Evolutionary conservation across 1,284 basidiomycete species (phyloP).

Genomic region (Cutaneotrichosporon spelunceum): DNA sequence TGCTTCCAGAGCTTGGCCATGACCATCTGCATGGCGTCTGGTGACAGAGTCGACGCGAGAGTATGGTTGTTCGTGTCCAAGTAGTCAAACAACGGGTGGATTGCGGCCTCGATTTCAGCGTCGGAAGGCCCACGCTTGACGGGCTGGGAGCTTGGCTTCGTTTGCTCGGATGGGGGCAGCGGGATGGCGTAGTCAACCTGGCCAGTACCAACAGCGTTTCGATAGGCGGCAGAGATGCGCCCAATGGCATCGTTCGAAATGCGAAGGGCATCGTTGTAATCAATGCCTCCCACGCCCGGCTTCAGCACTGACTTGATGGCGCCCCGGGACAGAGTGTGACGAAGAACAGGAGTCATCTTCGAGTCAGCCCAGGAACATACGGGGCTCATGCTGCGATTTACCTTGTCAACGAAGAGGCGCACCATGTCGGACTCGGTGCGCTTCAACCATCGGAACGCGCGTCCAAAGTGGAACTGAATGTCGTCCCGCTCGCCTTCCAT

Average conservation of each 20-base stretch:
- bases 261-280: conserved; percentile 63
- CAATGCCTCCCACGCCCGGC: conserved; percentile 54
- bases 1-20: conserved; percentile 97
- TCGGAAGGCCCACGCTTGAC: conserved; percentile 71
- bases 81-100: conserved; percentile 90
- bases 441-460: conserved; percentile 91
- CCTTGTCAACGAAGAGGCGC: conserved; percentile 94
- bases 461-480: conserved; percentile 94
- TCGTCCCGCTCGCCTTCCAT: conserved; percentile 99
- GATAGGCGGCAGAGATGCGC: conserved; percentile 75
- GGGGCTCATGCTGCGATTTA: conserved; percentile 55
- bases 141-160: conserved; percentile 41
- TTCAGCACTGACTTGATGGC: conserved; percentile 76
- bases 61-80: conserved; percentile 92
- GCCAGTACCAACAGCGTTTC: conserved; percentile 62
- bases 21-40: conserved; percentile 84
- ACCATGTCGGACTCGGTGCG: conserved; percentile 95
- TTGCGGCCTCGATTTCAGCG: conserved; percentile 90
- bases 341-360: conserved; percentile 91
- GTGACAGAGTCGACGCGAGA: conserved; percentile 80
- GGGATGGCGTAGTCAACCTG: conserved; percentile 69
- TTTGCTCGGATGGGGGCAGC: conserved; percentile 60
- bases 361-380: neutral
- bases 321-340: conserved; percentile 77
- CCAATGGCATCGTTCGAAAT: conserved; percentile 56